Conservation (phyloP, 352 stramenopile species). For the Saprolegnia parasitica region DNA sequence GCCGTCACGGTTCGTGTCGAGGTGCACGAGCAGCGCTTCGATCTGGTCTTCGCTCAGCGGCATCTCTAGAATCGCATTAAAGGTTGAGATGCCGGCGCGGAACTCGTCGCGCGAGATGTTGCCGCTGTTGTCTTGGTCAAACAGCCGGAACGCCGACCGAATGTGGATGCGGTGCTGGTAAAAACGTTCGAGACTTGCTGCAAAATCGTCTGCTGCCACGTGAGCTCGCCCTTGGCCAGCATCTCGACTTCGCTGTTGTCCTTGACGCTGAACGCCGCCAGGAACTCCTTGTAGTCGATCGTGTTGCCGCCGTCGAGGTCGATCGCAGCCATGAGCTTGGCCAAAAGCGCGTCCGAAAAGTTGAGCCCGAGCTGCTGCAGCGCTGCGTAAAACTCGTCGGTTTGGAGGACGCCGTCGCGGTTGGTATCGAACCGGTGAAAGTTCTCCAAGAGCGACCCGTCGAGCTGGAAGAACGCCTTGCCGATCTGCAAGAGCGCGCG, state of each 20-base stretch:
- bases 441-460: constrained; percentile 73
- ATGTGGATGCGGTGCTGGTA: constrained; percentile 93
- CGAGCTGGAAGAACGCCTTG: constrained; percentile 66
- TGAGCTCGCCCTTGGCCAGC: constrained; percentile 50
- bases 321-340: constrained; percentile 77
- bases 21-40: constrained; percentile 76
- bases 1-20: constrained; percentile 88
- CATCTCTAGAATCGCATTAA: constrained; percentile 87
- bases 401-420: constrained; percentile 72
- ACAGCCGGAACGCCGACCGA: constrained; percentile 88
- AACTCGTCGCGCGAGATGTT: constrained; percentile 83
- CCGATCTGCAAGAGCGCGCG: constrained; percentile 68
- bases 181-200: constrained; percentile 93
- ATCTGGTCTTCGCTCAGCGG: constrained; percentile 90
- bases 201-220: constrained; percentile 89
- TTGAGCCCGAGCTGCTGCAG: constrained; percentile 59
- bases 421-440: constrained; percentile 84
- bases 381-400: constrained; percentile 70
- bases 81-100: constrained; percentile 73
- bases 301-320: constrained; percentile 84
- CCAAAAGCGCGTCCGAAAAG: constrained; percentile 52
- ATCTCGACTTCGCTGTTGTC: constrained; percentile 61
- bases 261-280: constrained; percentile 83
- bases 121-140: constrained; percentile 81
- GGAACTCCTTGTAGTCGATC: constrained; percentile 92